These are phyloP conservation scores for Trichoderma sp. DNA, from an alignment of 2,329 filamentous ascomycete genomes.

Conservation along the genomic window DNA sequence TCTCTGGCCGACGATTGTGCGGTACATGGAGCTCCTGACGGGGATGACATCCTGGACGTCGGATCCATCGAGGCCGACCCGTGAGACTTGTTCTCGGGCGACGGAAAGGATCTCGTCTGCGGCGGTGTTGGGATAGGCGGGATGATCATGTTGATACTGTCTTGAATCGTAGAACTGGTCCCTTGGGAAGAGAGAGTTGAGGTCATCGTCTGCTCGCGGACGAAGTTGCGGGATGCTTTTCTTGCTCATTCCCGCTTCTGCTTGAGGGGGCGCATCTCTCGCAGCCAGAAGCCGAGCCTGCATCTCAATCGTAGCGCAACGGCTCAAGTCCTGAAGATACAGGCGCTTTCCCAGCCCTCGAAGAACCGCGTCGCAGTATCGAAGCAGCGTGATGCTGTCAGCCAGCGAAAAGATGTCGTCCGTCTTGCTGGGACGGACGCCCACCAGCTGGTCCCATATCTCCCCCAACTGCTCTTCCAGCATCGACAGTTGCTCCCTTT, in stretches of 20 bases:
- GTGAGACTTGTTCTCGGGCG: slow-evolving; percentile 23
- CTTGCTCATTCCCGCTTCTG: not conserved
- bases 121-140: not conserved
- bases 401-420: slow-evolving; percentile 39
- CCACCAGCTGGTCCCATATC: slow-evolving; percentile 40
- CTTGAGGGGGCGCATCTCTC: not conserved
- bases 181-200: not conserved
- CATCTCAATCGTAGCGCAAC: slow-evolving; percentile 39
- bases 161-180: not conserved
- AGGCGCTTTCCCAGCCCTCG: slow-evolving; percentile 36
- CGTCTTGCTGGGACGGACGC: slow-evolving; percentile 33
- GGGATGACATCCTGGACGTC: slow-evolving; percentile 38
- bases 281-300: slow-evolving; percentile 36
- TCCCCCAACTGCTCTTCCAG: slow-evolving; percentile 33
- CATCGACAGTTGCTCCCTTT: not conserved
- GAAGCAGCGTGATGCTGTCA: slow-evolving; percentile 44
- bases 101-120: slow-evolving; percentile 18
- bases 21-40: slow-evolving; percentile 38
- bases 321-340: slow-evolving; percentile 42
- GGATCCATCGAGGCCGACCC: slow-evolving; percentile 31
- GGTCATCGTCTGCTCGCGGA: not conserved
- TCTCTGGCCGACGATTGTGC: slow-evolving; percentile 39
- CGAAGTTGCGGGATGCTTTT: not conserved
- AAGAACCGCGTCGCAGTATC: slow-evolving; percentile 42
- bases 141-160: not conserved